Percentiles rank a stretch among this genome's conserved stretches.
Conservation (phyloP, 139 green algal species). For the Chlorella sorokiniana region DNA sequence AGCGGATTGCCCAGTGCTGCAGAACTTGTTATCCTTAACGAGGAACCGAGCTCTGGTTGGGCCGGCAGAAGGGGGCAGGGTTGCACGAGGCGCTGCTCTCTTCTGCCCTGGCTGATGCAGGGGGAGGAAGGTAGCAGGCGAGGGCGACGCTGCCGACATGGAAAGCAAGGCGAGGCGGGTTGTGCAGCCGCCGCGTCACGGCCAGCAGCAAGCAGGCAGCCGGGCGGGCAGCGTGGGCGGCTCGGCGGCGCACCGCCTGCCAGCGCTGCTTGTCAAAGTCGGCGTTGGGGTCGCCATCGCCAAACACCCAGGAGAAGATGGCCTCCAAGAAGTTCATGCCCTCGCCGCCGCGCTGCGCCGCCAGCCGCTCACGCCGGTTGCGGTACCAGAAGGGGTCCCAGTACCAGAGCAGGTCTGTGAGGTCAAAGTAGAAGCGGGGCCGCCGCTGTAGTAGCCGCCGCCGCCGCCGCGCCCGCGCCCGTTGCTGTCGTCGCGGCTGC, state of each 20-base stretch:
- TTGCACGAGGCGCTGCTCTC: too few relatives aligned
- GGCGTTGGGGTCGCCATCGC: conserved; percentile 93
- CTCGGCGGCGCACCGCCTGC: conserved; percentile 56
- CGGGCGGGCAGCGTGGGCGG: too few relatives aligned
- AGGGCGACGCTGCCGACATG: too few relatives aligned
- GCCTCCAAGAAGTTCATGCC: conserved; percentile 41
- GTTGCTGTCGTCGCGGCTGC: conserved; percentile 3
- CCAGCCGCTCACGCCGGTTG: conserved; percentile 24
- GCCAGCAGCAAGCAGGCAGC: too few relatives aligned
- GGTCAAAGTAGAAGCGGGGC: conserved; percentile 37
- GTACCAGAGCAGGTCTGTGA: conserved; percentile 40
- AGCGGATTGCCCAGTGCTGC: too few relatives aligned
- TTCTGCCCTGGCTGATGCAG: too few relatives aligned
- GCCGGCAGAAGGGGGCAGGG: too few relatives aligned
- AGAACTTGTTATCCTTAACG: too few relatives aligned
- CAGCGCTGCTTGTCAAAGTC: conserved; percentile 82
- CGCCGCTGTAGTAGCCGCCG: not conserved
- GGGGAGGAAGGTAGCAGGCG: too few relatives aligned
- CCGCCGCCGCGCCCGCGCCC: not conserved
- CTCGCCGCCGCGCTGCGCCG: not conserved
- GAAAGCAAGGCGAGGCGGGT: too few relatives aligned
- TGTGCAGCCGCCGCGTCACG: too few relatives aligned
- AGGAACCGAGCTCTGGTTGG: too few relatives aligned
- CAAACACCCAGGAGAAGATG: conserved; percentile 89
- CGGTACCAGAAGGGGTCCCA: conserved; percentile 33